These are phyloP conservation scores for Eudorina sp. DNA, from an alignment of 139 green algal genomes.

Conservation along the genomic window DNA sequence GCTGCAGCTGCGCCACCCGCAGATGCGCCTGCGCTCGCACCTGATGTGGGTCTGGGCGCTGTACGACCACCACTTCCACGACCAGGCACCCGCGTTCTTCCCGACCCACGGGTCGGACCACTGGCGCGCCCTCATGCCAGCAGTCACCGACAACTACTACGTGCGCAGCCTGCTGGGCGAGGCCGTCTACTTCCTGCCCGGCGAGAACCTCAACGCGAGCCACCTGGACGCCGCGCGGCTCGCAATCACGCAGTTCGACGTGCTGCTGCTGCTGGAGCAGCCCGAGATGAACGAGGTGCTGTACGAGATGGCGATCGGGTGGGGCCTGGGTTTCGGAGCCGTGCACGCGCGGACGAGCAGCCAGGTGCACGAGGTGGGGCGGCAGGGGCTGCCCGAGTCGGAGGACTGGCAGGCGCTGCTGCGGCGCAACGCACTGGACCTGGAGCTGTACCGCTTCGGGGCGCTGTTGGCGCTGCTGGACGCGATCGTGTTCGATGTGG, in stretches of 20 bases:
- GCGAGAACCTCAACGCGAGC: neutral
- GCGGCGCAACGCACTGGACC: constrained; percentile 16
- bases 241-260: constrained; percentile 45
- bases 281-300: constrained; percentile 29
- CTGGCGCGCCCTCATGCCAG: constrained; percentile 30
- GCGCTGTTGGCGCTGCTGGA: constrained; percentile 35
- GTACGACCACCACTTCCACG: constrained; percentile 46
- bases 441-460: constrained; percentile 43
- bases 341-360: constrained; percentile 39
- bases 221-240: constrained; percentile 27
- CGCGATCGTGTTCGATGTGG: constrained; percentile 35
- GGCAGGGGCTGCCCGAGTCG: constrained; percentile 6
- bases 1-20: constrained; percentile 54
- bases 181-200: constrained; percentile 30
- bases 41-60: constrained; percentile 51
- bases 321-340: constrained; percentile 24
- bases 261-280: constrained; percentile 56
- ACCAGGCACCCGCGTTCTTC: constrained; percentile 26
- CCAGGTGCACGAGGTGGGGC: constrained; percentile 37
- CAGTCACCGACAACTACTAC: constrained; percentile 55
- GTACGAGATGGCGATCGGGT: constrained; percentile 40
- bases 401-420: constrained; percentile 2
- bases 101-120: neutral
- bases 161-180: constrained; percentile 47
- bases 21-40: constrained; percentile 43